Conservation (phyloP, 257 asterid species). For the Primulina eburnea region DNA sequence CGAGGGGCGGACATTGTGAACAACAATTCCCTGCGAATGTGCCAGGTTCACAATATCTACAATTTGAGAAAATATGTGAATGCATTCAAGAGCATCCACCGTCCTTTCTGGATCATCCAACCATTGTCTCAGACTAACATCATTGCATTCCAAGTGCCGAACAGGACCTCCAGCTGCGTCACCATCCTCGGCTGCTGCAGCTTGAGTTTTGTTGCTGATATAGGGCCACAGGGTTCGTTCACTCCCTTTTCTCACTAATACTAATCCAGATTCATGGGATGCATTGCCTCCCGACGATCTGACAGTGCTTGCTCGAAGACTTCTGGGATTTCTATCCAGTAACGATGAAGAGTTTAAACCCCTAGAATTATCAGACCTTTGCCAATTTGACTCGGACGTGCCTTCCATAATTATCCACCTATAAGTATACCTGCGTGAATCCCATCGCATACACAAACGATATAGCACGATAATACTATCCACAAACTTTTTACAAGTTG, state of each 20-base stretch:
- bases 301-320: constrained; percentile 34
- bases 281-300: constrained; percentile 48
- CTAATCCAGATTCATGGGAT: constrained; percentile 52
- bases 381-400: constrained; percentile 83
- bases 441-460: constrained; percentile 31
- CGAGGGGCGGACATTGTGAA: constrained; percentile 84
- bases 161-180: constrained; percentile 26
- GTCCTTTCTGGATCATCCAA: constrained; percentile 75
- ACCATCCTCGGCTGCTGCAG: constrained; percentile 31
- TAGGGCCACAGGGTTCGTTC: constrained; percentile 36
- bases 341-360: constrained; percentile 57
- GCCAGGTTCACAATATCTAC: constrained; percentile 76
- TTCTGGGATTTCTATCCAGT: constrained; percentile 48
- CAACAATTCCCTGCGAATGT: constrained; percentile 78
- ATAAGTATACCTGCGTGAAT: constrained; percentile 28
- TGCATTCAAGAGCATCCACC: constrained; percentile 75
- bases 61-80: constrained; percentile 86
- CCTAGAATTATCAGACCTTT: constrained; percentile 60
- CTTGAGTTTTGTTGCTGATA: constrained; percentile 29
- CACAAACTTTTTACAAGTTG: constrained; percentile 25
- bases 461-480: constrained; percentile 25
- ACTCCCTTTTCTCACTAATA: constrained; percentile 49
- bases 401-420: constrained; percentile 71
- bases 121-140: constrained; percentile 87
- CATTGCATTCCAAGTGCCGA: constrained; percentile 42